Base-by-base conservation (phyloP, 139 green algal genomes). In the Coccomyxa sp. region DNA sequence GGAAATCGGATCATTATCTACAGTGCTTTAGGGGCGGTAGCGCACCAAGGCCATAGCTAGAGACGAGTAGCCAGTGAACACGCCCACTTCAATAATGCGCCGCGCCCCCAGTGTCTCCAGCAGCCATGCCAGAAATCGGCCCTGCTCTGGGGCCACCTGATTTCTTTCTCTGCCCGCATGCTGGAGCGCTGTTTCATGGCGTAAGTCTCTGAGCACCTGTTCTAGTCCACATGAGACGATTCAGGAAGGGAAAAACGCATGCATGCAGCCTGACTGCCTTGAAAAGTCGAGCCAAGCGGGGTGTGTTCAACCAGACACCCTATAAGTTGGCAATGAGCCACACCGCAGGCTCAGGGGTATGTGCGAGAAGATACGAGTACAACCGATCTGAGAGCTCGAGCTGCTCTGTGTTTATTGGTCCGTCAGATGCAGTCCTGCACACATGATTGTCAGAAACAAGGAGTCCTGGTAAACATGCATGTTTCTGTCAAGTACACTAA, bases 21-120 rank as follows among this genome's bases (percentile, higher is more conserved):
- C 18, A 71, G 63, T 71, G 63, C 63, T 71, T 51, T 1, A 71
- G 9, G 18, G 63, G 63, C 63, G 18, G 63, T 28, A 9, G 27
- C 86, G 58, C 80, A 93, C 91, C 85, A 94, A 71, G 0, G 94
- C 94, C 30, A 97, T 90, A 21, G 90, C 90, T 13, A 93, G 81
- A 0, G 93, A 92, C 0, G 90, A 96, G 88, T 98, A 97, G 9
- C 96, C 96, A 0, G 96, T 98, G 90, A 97, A 99, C 0, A 95
- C 90, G 10, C 94, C 94, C 15, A 97, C 80, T 79, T 95, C 91
- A 13, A 95, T 82, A 15, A 90, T 86, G 3, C 84, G 71, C 32
- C 27, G 76, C 0, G 87, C 93, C 0, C 90, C 86, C 17, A 92
- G 86, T 21, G 94, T 77, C 80, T 92, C 77, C 57, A 95, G 88